Conservation (phyloP, 257 asterid genomes). For the Ilex asprella region DNA sequence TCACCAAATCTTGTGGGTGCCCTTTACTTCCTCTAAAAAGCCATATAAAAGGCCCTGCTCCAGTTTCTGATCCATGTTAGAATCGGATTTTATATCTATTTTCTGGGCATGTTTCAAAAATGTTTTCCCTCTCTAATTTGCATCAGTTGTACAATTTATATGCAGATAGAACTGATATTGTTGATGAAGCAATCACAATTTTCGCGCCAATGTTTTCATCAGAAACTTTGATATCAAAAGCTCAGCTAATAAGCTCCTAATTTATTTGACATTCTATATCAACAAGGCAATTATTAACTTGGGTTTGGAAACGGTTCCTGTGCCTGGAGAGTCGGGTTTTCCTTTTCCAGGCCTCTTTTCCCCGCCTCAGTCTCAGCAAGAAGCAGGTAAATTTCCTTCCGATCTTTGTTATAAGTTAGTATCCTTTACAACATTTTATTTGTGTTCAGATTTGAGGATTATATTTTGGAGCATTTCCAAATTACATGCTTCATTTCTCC, state of each 20-base stretch:
- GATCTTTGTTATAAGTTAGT: too few relatives aligned
- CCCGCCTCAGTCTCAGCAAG: conserved; percentile 45
- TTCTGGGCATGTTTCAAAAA: too few relatives aligned
- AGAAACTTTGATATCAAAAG: conserved; percentile 89
- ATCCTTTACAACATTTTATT: too few relatives aligned
- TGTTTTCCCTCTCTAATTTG: too few relatives aligned
- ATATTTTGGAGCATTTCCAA: too few relatives aligned
- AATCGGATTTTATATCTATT: background rate
- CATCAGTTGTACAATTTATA: background rate
- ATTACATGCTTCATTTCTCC: too few relatives aligned
- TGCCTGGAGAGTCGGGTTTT: conserved; percentile 90
- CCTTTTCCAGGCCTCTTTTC: conserved; percentile 89
- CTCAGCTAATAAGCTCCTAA: conserved; percentile 94
- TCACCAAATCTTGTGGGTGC: conserved; percentile 89
- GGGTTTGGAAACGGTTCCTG: conserved; percentile 88
- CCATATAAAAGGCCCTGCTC: conserved; percentile 97
- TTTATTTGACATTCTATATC: conserved; percentile 81
- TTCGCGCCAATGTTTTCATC: conserved; percentile 94
- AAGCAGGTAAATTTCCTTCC: too few relatives aligned
- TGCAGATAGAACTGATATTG: conserved; percentile 94
- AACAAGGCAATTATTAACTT: conserved; percentile 90
- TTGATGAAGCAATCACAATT: conserved; percentile 96
- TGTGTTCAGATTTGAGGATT: too few relatives aligned
- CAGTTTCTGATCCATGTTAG: conserved; percentile 83
- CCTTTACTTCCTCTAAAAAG: conserved; percentile 93